Evolutionary conservation across 78 protist genomes (phyloP).

Genomic region (Pigoraptor vietnamica): DNA sequence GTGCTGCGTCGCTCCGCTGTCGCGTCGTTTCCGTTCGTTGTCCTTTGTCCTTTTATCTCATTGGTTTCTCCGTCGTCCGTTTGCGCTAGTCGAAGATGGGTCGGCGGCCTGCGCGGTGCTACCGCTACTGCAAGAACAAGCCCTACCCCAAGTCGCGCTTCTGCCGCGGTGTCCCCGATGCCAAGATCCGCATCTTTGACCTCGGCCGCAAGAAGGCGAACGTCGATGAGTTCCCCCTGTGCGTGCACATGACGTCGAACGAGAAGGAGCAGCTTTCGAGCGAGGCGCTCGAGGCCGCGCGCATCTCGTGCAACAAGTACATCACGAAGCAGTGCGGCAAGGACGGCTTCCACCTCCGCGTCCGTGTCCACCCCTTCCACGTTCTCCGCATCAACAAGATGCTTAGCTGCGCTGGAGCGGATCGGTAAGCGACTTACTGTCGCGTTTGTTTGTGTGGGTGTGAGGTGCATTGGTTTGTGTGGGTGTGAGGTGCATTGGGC

Average conservation of each 20-base stretch:
- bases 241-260: constrained; percentile 93
- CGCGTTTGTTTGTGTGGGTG: not conserved
- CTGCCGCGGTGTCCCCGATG: constrained; percentile 99
- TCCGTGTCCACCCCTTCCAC: constrained; percentile 99
- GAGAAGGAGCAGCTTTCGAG: constrained; percentile 97
- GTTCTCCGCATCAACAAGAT: constrained; percentile 99
- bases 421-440: constrained; percentile 76
- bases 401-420: constrained; percentile 99
- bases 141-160: constrained; percentile 99
- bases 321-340: constrained; percentile 90
- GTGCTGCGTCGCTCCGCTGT: not conserved
- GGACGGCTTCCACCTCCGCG: constrained; percentile 98
- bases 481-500: not conserved
- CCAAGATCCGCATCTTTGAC: constrained; percentile 94
- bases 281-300: constrained; percentile 99
- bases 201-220: constrained; percentile 94
- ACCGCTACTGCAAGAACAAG: constrained; percentile 96
- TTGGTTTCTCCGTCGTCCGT: not conserved
- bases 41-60: not conserved
- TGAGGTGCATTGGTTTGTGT: not conserved
- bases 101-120: constrained; percentile 74
- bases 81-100: constrained; percentile 25
- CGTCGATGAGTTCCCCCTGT: constrained; percentile 96
- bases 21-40: not conserved
- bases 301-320: constrained; percentile 98